Evolutionary conservation across 108 stramenopile species (phyloP), one percentile per base, ranked within the genome.

Genomic region (Tribonema minus): DNA sequence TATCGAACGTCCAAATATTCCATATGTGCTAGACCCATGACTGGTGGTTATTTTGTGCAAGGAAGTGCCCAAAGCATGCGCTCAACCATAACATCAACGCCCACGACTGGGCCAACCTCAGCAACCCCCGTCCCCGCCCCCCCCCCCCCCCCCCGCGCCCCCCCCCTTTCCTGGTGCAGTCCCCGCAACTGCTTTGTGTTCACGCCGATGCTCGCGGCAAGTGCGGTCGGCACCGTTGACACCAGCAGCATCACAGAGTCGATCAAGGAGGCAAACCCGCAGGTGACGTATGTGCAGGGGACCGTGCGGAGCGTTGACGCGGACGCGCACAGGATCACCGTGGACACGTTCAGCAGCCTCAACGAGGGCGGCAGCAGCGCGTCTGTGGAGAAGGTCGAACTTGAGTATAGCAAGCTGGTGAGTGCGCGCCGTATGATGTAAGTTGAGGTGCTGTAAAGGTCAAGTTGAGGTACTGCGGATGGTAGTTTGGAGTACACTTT

Each of bases 141-240:
- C n/a, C n/a, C n/a, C n/a, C n/a, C n/a, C n/a, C n/a, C n/a, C n/a
- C n/a, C n/a, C n/a, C n/a, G n/a, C 34, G 36, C 0, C 29, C 2
- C 0, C 34, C 1, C 26, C 23, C 0, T 7, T 20, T 15, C 15
- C 27, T 26, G 1, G 3, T 70, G 41, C 31, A 1, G 26, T 27
- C 96, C 96, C 0, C 85, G 96, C 29, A 94, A 97, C 76, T 92
- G 91, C 84, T 95, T 97, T 71, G 76, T 95, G 3, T 97, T 95
- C 82, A 97, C 96, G 1, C 96, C 96, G 60, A 95, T 97, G 94
- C 79, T 97, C 33, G 95, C 96, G 28, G 94, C 93, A 29, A 90
- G 92, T n/a, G 82, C 85, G 61, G 94, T 82, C 12, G 96, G 96
- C 3, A 94, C 94, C 1, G 94, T 97, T 9, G 96, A 97, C 46